phyloP scores from a whole-genome alignment of 2,329 filamentous ascomycete species.

The Fusarium oligoseptatum region DNA sequence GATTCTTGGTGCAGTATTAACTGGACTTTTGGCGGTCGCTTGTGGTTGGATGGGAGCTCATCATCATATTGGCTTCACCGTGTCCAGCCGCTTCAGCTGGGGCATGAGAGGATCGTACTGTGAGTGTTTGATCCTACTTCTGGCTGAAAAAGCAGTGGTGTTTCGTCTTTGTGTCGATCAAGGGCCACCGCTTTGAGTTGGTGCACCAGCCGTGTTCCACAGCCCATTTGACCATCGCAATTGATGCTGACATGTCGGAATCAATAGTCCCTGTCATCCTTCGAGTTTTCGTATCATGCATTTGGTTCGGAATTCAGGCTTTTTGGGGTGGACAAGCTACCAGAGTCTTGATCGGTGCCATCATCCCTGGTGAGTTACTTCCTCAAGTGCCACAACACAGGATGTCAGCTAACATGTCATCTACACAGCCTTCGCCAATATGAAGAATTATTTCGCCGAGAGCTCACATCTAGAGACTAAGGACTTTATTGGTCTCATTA shows the following conservation, averaged over 20 bases:
- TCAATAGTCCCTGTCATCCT: constrained; percentile 44
- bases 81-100: constrained; percentile 59
- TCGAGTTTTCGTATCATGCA: constrained; percentile 43
- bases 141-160: not conserved
- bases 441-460: constrained; percentile 41
- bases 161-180: not conserved
- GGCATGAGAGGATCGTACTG: constrained; percentile 61
- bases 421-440: constrained; percentile 36
- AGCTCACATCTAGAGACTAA: constrained; percentile 44
- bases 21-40: constrained; percentile 35
- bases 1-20: constrained; percentile 38
- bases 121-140: constrained; percentile 5
- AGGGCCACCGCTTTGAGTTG: not conserved
- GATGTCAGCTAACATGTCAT: not conserved
- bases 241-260: not conserved
- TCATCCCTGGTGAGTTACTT: constrained; percentile 41
- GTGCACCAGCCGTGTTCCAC: not conserved
- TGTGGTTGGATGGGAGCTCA: constrained; percentile 43
- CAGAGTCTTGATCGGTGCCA: constrained; percentile 45
- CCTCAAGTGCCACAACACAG: not conserved
- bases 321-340: constrained; percentile 49
- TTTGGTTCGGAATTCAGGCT: constrained; percentile 49
- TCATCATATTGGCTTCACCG: constrained; percentile 46
- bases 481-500: constrained; percentile 45
- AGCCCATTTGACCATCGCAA: not conserved